Percentiles rank a stretch among this genome's conserved stretches.
Evolutionary conservation across 169 alveolate genomes (phyloP).

Genomic region (Eimeria mitis): DNA sequence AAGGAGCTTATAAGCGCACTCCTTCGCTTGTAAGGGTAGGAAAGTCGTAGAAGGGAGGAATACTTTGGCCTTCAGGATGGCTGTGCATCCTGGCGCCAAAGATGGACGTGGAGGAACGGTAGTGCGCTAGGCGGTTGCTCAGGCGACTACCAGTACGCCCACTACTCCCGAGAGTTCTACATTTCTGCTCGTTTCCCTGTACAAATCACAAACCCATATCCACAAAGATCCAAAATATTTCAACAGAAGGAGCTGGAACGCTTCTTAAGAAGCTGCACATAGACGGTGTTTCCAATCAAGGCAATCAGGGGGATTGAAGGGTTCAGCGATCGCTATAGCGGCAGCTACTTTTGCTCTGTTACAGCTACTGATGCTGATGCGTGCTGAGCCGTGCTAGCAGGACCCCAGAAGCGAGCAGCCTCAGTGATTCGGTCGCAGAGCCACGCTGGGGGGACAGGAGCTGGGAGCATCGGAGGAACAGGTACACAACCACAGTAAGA

Average conservation of each 20-base stretch:
- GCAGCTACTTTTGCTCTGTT: background rate
- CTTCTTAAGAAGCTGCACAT: background rate
- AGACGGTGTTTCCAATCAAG: background rate
- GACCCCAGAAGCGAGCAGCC: conserved; percentile 18
- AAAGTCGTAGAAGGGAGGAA: background rate
- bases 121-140: background rate
- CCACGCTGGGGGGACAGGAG: background rate
- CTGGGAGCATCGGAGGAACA: conserved; percentile 19
- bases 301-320: background rate
- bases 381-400: background rate
- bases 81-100: background rate
- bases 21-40: background rate
- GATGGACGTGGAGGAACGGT: background rate
- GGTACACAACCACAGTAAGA: background rate
- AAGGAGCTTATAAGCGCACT: background rate
- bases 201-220: background rate
- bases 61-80: background rate
- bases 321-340: background rate
- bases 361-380: background rate
- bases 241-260: background rate
- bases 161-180: background rate
- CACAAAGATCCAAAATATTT: background rate
- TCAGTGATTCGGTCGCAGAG: background rate
- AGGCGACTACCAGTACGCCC: background rate
- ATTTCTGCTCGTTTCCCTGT: background rate